Conservation (phyloP, 1,139 yeast genomes). For the Hanseniaspora gamundiae region DNA sequence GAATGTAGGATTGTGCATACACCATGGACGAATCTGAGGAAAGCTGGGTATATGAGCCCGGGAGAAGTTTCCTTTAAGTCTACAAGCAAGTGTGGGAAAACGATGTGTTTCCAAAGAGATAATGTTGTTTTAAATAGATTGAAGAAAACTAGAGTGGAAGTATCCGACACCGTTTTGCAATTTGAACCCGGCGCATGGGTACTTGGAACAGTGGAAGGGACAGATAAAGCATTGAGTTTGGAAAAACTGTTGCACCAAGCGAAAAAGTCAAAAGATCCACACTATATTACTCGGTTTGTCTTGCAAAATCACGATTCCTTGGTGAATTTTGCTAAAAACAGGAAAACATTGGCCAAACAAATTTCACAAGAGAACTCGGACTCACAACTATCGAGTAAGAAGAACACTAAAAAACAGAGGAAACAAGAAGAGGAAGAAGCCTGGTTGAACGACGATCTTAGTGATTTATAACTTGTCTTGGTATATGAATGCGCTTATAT, state of each 20-base stretch:
- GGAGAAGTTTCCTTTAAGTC: conserved; percentile 73
- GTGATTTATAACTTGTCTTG: neutral
- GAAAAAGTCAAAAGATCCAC: conserved; percentile 20
- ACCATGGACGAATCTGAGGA: conserved; percentile 61
- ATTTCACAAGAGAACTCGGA: no score
- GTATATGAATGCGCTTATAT: no score
- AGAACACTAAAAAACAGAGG: conserved; percentile 8
- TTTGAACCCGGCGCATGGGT: no score
- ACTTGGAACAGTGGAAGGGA: neutral
- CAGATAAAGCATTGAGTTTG: conserved; percentile 5
- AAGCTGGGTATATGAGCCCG: conserved; percentile 66
- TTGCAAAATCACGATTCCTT: conserved; percentile 12
- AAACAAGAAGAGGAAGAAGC: conserved; percentile 6
- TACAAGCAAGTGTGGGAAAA: conserved; percentile 39
- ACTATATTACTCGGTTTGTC: conserved; percentile 14
- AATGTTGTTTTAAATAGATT: conserved; percentile 54
- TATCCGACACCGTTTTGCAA: neutral
- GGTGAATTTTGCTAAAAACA: conserved; percentile 14
- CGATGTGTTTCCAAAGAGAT: conserved; percentile 45
- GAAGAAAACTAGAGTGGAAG: conserved; percentile 44
- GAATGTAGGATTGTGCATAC: conserved; percentile 64
- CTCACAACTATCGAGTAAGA: no score
- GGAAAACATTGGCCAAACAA: conserved; percentile 13
- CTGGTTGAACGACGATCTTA: conserved; percentile 1
- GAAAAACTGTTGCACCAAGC: conserved; percentile 20